Percentiles rank a stretch among this genome's conserved stretches.
Conservation (phyloP, 805 yeast genomes). For the Candida boidinii region DNA sequence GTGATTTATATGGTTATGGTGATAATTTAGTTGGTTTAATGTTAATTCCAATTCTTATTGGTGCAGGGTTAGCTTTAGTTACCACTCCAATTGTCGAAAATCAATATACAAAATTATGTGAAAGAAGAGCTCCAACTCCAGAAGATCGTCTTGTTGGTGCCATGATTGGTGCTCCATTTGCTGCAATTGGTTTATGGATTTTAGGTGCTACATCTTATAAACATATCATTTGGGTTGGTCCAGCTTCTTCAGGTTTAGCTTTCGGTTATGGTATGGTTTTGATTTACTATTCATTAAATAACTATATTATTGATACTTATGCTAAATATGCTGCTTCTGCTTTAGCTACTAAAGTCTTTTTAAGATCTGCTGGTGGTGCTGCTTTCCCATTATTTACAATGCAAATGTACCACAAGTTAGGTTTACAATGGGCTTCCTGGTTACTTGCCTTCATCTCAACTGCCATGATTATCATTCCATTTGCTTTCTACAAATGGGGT, state of each 20-base stretch:
- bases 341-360: slow-evolving; percentile 71
- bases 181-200: slow-evolving; percentile 71
- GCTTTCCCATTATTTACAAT: slow-evolving; percentile 78
- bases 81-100: slow-evolving; percentile 74
- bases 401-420: slow-evolving; percentile 69
- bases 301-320: slow-evolving; percentile 86
- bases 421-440: slow-evolving; percentile 78
- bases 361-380: slow-evolving; percentile 80
- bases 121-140: slow-evolving; percentile 56
- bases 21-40: slow-evolving; percentile 78
- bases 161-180: slow-evolving; percentile 76
- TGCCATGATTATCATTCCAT: slow-evolving; percentile 70
- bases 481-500: slow-evolving; percentile 63
- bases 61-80: slow-evolving; percentile 64
- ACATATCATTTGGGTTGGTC: slow-evolving; percentile 59
- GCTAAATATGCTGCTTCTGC: slow-evolving; percentile 76
- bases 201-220: slow-evolving; percentile 72
- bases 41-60: slow-evolving; percentile 86
- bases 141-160: slow-evolving; percentile 79
- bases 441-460: slow-evolving; percentile 67
- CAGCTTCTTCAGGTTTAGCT: slow-evolving; percentile 50
- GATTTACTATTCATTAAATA: slow-evolving; percentile 52
- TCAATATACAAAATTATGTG: slow-evolving; percentile 42
- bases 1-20: slow-evolving; percentile 63
- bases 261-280: slow-evolving; percentile 57